Evolutionary conservation across 2,329 filamentous ascomycete species (phyloP).

Genomic region (Ophiocordyceps robertsii): DNA sequence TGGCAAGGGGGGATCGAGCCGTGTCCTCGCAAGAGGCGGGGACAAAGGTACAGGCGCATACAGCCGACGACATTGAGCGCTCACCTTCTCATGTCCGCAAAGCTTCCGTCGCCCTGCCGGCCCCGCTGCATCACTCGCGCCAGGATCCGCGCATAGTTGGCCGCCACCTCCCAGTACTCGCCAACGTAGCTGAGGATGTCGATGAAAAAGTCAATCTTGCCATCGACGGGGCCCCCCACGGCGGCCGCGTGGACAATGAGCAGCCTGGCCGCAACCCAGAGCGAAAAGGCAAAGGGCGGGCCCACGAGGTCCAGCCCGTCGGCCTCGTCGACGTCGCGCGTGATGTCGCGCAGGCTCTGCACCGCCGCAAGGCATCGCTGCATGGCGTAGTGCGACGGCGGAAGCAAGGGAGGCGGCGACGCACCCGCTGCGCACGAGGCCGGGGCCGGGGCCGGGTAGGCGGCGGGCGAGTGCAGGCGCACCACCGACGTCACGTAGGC

Average conservation of each 20-base stretch:
- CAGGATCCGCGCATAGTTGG: constrained; percentile 26
- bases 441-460: constrained; percentile 17
- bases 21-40: not conserved
- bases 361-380: constrained; percentile 29
- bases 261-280: constrained; percentile 28
- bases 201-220: constrained; percentile 28
- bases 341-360: constrained; percentile 28
- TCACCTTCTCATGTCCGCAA: constrained; percentile 26
- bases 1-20: not conserved
- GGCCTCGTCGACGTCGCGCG: constrained; percentile 28
- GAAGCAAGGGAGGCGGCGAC: constrained; percentile 12
- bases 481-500: constrained; percentile 30
- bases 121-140: constrained; percentile 22
- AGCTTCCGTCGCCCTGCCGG: constrained; percentile 20
- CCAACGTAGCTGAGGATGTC: constrained; percentile 26
- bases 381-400: constrained; percentile 30
- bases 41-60: not conserved
- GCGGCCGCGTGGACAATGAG: constrained; percentile 27
- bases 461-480: constrained; percentile 28
- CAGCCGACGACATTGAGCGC: constrained; percentile 1
- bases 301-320: constrained; percentile 27
- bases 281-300: constrained; percentile 28
- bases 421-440: not conserved
- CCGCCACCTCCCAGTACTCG: constrained; percentile 29
- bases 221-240: constrained; percentile 20